A percentile compares a stretch with the other conserved stretches of the same genome.
Evolutionary conservation across 768 basidiomycete genomes (phyloP).

Genomic region (Obba rivulosa): DNA sequence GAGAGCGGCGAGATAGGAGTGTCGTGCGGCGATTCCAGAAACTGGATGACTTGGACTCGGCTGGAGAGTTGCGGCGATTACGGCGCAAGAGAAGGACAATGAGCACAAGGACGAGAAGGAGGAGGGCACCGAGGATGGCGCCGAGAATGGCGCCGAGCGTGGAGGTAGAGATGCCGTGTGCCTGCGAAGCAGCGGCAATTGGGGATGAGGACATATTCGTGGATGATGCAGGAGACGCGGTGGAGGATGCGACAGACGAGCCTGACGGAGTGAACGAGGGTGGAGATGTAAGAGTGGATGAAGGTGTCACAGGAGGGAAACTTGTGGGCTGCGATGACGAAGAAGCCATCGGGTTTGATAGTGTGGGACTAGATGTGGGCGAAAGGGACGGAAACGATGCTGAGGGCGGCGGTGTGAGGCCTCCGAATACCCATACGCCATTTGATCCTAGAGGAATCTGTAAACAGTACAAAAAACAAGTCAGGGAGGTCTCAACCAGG

Average conservation of each 20-base stretch:
- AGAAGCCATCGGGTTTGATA: background rate
- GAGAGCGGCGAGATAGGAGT: slow-evolving; percentile 11
- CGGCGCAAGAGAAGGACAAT: slow-evolving; percentile 37
- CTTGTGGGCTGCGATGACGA: slow-evolving; percentile 13
- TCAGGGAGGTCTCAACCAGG: too few relatives aligned
- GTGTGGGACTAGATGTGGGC: slow-evolving; percentile 8
- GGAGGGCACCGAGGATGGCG: slow-evolving; percentile 52
- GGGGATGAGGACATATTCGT: slow-evolving; percentile 6
- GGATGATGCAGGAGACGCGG: slow-evolving; percentile 1
- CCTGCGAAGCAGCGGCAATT: slow-evolving; percentile 11
- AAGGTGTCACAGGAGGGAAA: slow-evolving; percentile 14
- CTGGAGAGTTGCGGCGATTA: slow-evolving; percentile 14
- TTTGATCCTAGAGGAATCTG: slow-evolving; percentile 70
- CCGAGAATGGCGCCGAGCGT: slow-evolving; percentile 55
- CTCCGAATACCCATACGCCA: slow-evolving; percentile 67
- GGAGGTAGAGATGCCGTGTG: slow-evolving; percentile 17
- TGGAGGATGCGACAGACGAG: slow-evolving; percentile 1
- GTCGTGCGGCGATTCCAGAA: slow-evolving; percentile 38
- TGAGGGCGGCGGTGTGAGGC: slow-evolving; percentile 59
- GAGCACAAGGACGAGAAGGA: slow-evolving; percentile 51
- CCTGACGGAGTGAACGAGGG: slow-evolving; percentile 15
- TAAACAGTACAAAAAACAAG: background rate
- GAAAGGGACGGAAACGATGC: slow-evolving; percentile 20
- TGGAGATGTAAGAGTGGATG: slow-evolving; percentile 23
- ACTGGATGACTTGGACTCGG: slow-evolving; percentile 22